These are phyloP conservation scores for Gossypium davidsonii DNA, from an alignment of 441 rosid species.

Conservation along the genomic window DNA sequence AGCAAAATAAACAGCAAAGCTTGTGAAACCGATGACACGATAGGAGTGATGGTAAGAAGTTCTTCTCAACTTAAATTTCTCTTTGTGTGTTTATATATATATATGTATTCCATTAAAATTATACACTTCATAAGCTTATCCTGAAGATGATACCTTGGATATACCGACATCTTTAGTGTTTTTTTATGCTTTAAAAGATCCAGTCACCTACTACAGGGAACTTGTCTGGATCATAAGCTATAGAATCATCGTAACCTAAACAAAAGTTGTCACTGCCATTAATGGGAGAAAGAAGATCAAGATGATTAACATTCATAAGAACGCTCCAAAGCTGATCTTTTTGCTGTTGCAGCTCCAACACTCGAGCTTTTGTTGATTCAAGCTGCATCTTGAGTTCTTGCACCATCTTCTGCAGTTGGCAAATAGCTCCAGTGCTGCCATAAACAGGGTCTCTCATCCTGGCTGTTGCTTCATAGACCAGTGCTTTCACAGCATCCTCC, in stretches of 20 bases:
- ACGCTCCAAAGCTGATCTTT: slow-evolving; percentile 23
- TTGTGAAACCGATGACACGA: too few relatives aligned
- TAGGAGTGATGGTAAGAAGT: not conserved
- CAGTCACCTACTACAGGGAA: slow-evolving; percentile 14
- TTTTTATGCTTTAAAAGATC: slow-evolving; percentile 8
- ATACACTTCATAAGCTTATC: not conserved
- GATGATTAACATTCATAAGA: slow-evolving; percentile 13
- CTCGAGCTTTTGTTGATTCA: slow-evolving; percentile 19
- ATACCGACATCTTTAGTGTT: not conserved
- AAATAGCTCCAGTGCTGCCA: slow-evolving; percentile 32
- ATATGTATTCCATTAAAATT: not conserved
- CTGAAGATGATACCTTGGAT: not conserved
- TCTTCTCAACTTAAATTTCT: not conserved
- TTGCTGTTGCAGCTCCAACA: slow-evolving; percentile 19
- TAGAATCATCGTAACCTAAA: slow-evolving; percentile 4
- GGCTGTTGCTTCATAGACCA: slow-evolving; percentile 38
- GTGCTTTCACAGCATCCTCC: slow-evolving; percentile 38
- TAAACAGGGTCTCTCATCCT: slow-evolving; percentile 44
- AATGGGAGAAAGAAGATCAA: slow-evolving; percentile 1
- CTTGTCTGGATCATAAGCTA: slow-evolving; percentile 18
- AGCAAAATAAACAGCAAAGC: too few relatives aligned
- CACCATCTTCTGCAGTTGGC: slow-evolving; percentile 30
- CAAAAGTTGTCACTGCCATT: not conserved
- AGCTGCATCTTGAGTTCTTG: slow-evolving; percentile 24
- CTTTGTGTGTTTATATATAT: not conserved